Evolutionary conservation across 768 basidiomycete genomes (phyloP).

Genomic region (Calvatia gigantea): DNA sequence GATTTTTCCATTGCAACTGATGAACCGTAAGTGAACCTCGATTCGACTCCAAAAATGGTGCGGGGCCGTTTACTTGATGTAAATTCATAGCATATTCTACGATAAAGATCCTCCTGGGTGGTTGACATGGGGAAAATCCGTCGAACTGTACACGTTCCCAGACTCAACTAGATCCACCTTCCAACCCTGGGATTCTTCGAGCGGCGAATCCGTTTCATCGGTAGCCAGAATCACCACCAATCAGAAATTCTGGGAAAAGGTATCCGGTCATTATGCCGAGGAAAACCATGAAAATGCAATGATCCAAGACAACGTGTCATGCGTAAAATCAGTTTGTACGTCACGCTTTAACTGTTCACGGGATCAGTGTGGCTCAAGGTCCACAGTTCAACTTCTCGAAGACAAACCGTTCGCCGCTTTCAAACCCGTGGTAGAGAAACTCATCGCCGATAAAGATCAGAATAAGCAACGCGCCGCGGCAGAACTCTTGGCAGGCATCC

Average conservation of each 20-base stretch:
- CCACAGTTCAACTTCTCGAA: constrained; percentile 73
- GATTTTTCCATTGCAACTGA: constrained; percentile 27
- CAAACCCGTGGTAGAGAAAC: constrained; percentile 55
- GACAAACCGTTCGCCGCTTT: constrained; percentile 65
- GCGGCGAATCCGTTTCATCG: constrained; percentile 44
- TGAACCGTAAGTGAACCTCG: constrained; percentile 40
- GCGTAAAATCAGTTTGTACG: constrained; percentile 74
- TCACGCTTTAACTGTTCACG: constrained; percentile 1
- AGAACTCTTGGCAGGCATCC: constrained; percentile 74
- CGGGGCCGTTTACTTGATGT: constrained; percentile 5
- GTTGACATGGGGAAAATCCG: constrained; percentile 55
- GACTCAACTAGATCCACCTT: constrained; percentile 47
- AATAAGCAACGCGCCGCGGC: constrained; percentile 88
- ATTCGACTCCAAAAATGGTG: not conserved
- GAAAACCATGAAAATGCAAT: constrained; percentile 70
- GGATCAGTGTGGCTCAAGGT: constrained; percentile 3
- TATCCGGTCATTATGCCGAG: constrained; percentile 69
- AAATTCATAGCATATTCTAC: constrained; percentile 38
- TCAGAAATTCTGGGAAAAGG: constrained; percentile 61
- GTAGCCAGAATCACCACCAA: constrained; percentile 46
- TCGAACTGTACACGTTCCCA: constrained; percentile 46
- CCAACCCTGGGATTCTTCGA: constrained; percentile 55
- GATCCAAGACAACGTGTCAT: constrained; percentile 66
- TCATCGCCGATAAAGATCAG: constrained; percentile 69
- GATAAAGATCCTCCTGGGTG: constrained; percentile 65